A percentile compares a stretch with the other conserved stretches of the same genome.
These are phyloP conservation scores for Colletotrichum sp. DNA, from an alignment of 2,329 filamentous ascomycete species.

Conservation along the genomic window DNA sequence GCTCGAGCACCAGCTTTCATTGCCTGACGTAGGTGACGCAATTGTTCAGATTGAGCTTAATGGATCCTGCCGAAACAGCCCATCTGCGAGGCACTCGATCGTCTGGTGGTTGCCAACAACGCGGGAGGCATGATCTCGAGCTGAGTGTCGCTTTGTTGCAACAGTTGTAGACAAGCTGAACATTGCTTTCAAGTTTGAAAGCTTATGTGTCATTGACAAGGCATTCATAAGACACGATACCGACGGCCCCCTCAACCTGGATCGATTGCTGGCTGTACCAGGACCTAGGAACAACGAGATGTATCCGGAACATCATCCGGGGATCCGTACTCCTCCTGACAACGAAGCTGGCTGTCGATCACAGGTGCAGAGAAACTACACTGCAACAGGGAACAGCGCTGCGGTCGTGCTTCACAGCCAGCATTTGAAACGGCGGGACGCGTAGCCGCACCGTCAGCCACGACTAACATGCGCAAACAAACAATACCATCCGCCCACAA, in stretches of 20 bases:
- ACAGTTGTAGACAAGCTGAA: background rate
- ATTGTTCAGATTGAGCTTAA: background rate
- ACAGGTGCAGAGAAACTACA: background rate
- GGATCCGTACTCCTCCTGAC: background rate
- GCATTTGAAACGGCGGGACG: slow-evolving; percentile 8
- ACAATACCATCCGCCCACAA: background rate
- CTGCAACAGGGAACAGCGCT: background rate
- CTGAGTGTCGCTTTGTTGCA: background rate
- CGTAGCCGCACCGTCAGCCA: background rate
- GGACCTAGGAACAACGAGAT: background rate
- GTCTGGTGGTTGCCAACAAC: background rate
- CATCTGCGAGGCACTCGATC: background rate
- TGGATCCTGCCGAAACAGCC: background rate
- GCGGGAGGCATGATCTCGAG: background rate
- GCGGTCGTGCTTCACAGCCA: background rate
- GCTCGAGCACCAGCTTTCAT: background rate
- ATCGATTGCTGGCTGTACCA: background rate
- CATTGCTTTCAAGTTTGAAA: background rate
- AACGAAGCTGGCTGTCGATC: background rate
- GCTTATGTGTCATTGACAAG: background rate
- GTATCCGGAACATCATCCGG: background rate
- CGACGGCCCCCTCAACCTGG: background rate
- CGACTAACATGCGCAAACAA: background rate
- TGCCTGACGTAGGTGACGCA: background rate
- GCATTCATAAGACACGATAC: background rate